Evolutionary conservation across 345 rosid species (phyloP).

Genomic region (Schrenkiella parvula): DNA sequence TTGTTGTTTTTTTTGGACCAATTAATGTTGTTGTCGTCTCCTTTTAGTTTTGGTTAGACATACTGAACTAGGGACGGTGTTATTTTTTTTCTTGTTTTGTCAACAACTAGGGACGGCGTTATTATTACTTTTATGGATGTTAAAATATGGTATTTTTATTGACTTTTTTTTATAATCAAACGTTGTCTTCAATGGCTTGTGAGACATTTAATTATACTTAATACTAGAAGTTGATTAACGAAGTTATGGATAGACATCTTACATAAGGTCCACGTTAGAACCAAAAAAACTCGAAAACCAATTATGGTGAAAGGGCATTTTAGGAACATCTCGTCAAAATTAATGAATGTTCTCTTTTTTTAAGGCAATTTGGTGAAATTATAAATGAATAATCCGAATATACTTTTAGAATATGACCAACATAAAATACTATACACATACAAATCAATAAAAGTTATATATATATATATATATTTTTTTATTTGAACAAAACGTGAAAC

Average conservation of each 20-base stretch:
- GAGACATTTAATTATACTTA: not conserved
- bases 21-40: no score
- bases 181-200: not conserved
- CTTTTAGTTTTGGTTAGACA: not conserved
- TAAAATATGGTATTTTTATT: not conserved
- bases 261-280: constrained; percentile 27
- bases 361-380: not conserved
- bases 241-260: constrained; percentile 19
- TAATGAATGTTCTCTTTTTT: not conserved
- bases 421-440: not conserved
- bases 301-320: not conserved
- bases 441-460: not conserved
- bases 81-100: not conserved
- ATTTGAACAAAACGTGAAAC: constrained; percentile 18
- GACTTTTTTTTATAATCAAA: not conserved
- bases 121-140: not conserved
- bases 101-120: constrained; percentile 19
- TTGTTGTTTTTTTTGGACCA: no score
- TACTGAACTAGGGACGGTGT: not conserved
- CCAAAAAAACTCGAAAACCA: not conserved
- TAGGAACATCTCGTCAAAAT: not conserved
- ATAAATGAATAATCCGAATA: constrained; percentile 3
- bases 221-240: not conserved
- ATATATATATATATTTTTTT: no score
- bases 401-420: not conserved